Conservation (phyloP, 1,284 basidiomycete genomes). For the Puccinia sorghi region DNA sequence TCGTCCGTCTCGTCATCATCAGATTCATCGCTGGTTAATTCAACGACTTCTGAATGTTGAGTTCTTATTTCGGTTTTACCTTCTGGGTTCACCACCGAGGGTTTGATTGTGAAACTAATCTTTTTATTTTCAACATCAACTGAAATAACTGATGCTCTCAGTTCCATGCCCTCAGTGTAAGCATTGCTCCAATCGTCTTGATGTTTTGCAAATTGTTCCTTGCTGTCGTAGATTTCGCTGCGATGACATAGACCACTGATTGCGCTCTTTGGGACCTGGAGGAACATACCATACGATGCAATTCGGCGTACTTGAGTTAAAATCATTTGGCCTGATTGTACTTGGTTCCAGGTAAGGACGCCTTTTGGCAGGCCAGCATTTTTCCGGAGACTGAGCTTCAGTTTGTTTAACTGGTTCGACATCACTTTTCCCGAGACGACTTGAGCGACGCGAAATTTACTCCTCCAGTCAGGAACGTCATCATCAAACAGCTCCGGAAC, state of each 20-base stretch:
- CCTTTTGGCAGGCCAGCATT: conserved; percentile 19
- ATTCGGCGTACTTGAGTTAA: conserved; percentile 61
- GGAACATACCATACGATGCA: conserved; percentile 87
- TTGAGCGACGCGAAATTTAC: conserved; percentile 36
- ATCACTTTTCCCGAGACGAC: conserved; percentile 40
- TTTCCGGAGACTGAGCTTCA: conserved; percentile 27
- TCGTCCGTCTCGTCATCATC: conserved; percentile 23
- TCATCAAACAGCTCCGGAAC: conserved; percentile 33
- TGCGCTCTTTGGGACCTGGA: conserved; percentile 78
- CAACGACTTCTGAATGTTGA: conserved; percentile 5
- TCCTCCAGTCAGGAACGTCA: conserved; percentile 27
- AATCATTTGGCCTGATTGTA: conserved; percentile 59
- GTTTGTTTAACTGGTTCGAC: not conserved
- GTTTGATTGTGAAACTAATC: conserved; percentile 85
- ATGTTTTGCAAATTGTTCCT: conserved; percentile 66
- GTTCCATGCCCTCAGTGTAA: conserved; percentile 81
- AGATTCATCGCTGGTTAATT: conserved; percentile 3
- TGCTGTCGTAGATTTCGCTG: conserved; percentile 70
- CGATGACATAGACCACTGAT: conserved; percentile 88
- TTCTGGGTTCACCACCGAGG: conserved; percentile 55
- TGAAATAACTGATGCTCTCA: conserved; percentile 75
- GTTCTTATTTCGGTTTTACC: not conserved
- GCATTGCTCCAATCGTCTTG: conserved; percentile 68
- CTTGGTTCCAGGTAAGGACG: conserved; percentile 63
- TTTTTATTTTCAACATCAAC: conserved; percentile 74